A percentile compares a stretch with the other conserved stretches of the same genome.
Conservation (phyloP, 106 monocot species). For the Ottelia alismoides region DNA sequence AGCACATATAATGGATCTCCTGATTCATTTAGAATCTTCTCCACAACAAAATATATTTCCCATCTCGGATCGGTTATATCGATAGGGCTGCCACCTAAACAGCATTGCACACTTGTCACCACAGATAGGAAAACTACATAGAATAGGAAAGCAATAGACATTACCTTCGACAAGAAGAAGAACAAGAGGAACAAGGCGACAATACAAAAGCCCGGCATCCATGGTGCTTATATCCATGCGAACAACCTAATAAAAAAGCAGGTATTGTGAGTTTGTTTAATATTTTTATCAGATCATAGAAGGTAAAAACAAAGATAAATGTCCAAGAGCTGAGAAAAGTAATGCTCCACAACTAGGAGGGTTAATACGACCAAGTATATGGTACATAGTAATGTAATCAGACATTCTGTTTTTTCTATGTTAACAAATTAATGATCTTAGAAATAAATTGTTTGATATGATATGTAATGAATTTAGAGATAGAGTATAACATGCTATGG, state of each 20-base stretch:
- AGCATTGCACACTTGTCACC: constrained; percentile 1
- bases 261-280: too few species aligned
- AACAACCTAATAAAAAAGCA: constrained; percentile 38
- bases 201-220: constrained; percentile 56
- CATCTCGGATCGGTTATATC: constrained; percentile 85
- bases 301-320: too few species aligned
- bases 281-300: too few species aligned
- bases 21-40: constrained; percentile 24
- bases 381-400: too few species aligned
- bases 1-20: constrained; percentile 16
- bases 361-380: too few species aligned
- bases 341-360: too few species aligned
- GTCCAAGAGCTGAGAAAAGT: too few species aligned
- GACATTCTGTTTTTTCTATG: too few species aligned
- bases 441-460: too few species aligned
- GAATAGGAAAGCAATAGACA: neutral
- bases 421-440: too few species aligned
- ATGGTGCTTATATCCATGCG: constrained; percentile 41
- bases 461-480: too few species aligned
- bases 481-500: too few species aligned
- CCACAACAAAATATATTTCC: constrained; percentile 73
- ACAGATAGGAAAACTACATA: neutral
- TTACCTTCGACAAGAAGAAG: constrained; percentile 90
- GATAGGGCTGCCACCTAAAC: constrained; percentile 57
- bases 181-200: constrained; percentile 67